Conservation (phyloP, 257 asterid species). For the Phtheirospermum japonicum region DNA sequence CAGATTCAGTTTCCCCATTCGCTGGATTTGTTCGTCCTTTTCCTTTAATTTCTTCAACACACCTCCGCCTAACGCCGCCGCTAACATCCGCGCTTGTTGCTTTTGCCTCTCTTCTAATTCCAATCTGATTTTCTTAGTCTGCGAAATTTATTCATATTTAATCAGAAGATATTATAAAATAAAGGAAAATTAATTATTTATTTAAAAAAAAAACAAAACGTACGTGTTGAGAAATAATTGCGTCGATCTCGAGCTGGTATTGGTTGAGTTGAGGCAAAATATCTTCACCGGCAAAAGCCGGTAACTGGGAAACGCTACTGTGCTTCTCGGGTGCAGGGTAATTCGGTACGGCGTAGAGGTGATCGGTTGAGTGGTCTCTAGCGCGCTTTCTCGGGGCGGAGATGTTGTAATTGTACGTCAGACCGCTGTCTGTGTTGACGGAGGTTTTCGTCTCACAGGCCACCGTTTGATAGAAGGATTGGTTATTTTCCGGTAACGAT, state of each 20-base stretch:
- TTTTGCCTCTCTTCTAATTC: constrained; percentile 71
- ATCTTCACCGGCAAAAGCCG: constrained; percentile 40
- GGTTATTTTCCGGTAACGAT: constrained; percentile 35
- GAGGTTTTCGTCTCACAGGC: constrained; percentile 45
- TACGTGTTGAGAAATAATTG: constrained; percentile 65
- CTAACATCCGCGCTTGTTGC: constrained; percentile 46
- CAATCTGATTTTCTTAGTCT: constrained; percentile 46
- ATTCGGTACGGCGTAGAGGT: constrained; percentile 25
- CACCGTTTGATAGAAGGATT: constrained; percentile 33
- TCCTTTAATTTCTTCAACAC: constrained; percentile 50
- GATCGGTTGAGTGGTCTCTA: constrained; percentile 40
- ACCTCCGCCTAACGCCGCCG: constrained; percentile 53
- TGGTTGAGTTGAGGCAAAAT: constrained; percentile 48
- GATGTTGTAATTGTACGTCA: constrained; percentile 39
- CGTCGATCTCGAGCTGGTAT: constrained; percentile 56
- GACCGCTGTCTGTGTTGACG: constrained; percentile 56
- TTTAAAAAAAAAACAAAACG: no score
- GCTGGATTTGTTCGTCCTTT: constrained; percentile 69
- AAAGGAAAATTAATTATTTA: no score
- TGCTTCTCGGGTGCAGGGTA: constrained; percentile 25
- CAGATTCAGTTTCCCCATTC: constrained; percentile 52
- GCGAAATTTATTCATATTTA: background rate
- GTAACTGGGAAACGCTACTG: constrained; percentile 21
- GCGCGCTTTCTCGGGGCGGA: constrained; percentile 50
- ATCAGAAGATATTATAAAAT: no score